Percentiles rank a stretch among this genome's conserved stretches.
Evolutionary conservation across 306 rosid genomes (phyloP).

Genomic region (Dalbergia cultrata): DNA sequence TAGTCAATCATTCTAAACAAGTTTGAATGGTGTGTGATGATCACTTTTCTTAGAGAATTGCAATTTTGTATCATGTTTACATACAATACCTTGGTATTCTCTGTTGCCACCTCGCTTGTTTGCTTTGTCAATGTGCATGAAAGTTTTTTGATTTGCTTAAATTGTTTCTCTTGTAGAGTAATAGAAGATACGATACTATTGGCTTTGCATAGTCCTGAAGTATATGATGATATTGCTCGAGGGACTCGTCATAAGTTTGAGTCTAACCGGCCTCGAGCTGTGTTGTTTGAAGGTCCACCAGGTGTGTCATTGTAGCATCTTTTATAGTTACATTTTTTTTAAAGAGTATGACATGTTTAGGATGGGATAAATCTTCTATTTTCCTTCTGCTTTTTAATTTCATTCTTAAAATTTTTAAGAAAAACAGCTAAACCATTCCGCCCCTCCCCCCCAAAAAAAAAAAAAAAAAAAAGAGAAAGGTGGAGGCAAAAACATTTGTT

Average conservation of each 20-base stretch:
- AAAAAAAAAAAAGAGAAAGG: neutral
- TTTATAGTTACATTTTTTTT: neutral
- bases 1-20: slow-evolving; percentile 16
- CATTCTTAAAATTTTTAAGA: neutral
- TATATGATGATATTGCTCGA: slow-evolving; percentile 88
- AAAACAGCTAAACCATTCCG: neutral
- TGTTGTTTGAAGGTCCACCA: slow-evolving; percentile 97
- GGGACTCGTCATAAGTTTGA: slow-evolving; percentile 86
- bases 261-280: slow-evolving; percentile 93
- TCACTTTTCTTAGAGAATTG: slow-evolving; percentile 8
- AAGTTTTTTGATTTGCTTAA: slow-evolving; percentile 30
- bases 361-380: slow-evolving; percentile 4
- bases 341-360: neutral
- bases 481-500: neutral
- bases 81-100: neutral
- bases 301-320: slow-evolving; percentile 55
- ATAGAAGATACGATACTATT: slow-evolving; percentile 86
- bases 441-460: too few relatives aligned
- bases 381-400: neutral
- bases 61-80: slow-evolving; percentile 28
- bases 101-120: neutral
- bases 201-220: slow-evolving; percentile 87
- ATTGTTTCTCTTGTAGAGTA: slow-evolving; percentile 60
- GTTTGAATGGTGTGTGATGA: slow-evolving; percentile 11
- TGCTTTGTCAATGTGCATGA: neutral